Base-by-base conservation (phyloP, 164 flowering plant genomes). In the Stephania japonica region DNA sequence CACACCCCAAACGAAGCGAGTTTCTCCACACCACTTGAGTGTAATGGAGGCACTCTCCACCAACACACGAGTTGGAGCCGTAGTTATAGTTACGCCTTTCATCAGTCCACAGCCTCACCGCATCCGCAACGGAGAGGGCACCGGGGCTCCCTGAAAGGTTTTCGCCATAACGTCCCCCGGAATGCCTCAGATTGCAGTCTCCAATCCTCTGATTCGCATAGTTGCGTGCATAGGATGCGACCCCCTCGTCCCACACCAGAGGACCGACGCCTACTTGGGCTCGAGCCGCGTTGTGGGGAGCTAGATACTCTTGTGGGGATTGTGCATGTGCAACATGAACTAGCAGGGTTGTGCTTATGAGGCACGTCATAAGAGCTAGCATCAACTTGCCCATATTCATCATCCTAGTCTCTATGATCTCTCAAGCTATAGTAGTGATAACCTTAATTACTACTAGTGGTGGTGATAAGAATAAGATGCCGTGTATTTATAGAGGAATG, bases 11-110 rank as follows among this genome's bases (percentile, higher is more conserved):
- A 0, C 78, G 73, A 25, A 78, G 79, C 0, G 90, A 80, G 43
- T 85, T 75, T 1, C 78, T 75, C 87, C 88, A 87, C 10, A 87
- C 84, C 65, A 85, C 86, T 77, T 86, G 86, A 14, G 87, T 86
- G 75, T 86, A 85, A 73, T 85, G 87, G 3, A 53, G 9, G 70
- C 76, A 53, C 85, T 84, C 41, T 65, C 56, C 14, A 24, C 80
- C 87, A 0, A 24, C 68, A 41, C 89, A 89, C 0, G 76, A 56
- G 72, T 86, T 83, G 0, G 84, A 56, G 5, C 18, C 23, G 41
- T 84, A 75, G 70, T 86, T 7, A 43, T 86, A 89, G 76, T 75
- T 1, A 11, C 10, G n/a, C 64, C 75, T 78, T 78, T 87, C 90
- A 0, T n/a, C 32, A 0, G 82, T 85, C 88, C 90, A 87, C 69